Conservation (phyloP, 2,329 filamentous ascomycete species). For the Aspergillus pseudotamarii region DNA sequence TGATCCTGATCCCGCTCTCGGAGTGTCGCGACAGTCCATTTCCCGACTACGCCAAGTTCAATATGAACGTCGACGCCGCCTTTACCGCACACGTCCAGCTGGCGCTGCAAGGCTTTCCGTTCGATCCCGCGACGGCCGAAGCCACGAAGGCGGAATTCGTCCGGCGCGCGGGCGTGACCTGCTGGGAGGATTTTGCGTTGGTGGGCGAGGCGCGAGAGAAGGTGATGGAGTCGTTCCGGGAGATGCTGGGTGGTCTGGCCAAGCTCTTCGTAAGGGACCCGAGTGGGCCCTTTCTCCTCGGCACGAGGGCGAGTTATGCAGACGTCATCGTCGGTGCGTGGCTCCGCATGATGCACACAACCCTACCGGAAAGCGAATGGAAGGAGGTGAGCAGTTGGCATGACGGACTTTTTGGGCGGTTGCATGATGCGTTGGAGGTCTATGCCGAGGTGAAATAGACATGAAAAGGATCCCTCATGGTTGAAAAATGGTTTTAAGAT, state of each 20-base stretch:
- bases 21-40: conserved; percentile 30
- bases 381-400: conserved; percentile 53
- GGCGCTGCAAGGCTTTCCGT: conserved; percentile 47
- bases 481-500: too few relatives aligned
- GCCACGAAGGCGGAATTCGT: conserved; percentile 52
- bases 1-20: conserved; percentile 40
- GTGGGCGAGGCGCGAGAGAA: conserved; percentile 44
- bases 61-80: conserved; percentile 56
- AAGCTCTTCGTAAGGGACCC: conserved; percentile 44
- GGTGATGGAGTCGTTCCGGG: conserved; percentile 44
- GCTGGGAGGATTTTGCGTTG: conserved; percentile 45
- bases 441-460: conserved; percentile 40
- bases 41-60: conserved; percentile 54
- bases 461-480: too few relatives aligned
- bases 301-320: conserved; percentile 51
- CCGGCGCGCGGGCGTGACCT: conserved; percentile 47
- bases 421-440: conserved; percentile 51
- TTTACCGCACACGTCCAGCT: conserved; percentile 55
- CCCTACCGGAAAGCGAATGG: conserved; percentile 53
- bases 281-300: conserved; percentile 55
- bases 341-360: conserved; percentile 51
- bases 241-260: conserved; percentile 47
- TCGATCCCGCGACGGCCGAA: conserved; percentile 55
- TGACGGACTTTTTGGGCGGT: conserved; percentile 52
- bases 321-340: conserved; percentile 62